phyloP scores from a whole-genome alignment of 768 basidiomycete genomes.

The Lyophyllum shimeji region DNA sequence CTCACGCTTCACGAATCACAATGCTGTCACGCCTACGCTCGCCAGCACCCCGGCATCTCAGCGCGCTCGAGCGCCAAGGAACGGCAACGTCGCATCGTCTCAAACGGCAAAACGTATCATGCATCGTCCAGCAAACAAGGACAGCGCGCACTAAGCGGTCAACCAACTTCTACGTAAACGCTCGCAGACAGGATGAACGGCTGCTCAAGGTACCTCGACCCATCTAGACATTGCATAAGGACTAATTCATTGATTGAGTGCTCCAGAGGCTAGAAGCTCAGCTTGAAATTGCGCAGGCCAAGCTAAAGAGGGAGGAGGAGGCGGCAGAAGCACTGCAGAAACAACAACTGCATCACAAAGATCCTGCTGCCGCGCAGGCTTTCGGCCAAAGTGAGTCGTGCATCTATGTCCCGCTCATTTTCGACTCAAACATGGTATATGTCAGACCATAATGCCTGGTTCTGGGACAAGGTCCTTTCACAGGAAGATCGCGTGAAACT shows the following conservation, averaged over 20 bases:
- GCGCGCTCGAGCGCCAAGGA: conserved; percentile 2
- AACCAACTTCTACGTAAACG: conserved; percentile 20
- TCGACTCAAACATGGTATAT: not conserved
- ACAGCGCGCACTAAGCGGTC: conserved; percentile 21
- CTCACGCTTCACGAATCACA: too few relatives aligned
- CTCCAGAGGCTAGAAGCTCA: conserved; percentile 29
- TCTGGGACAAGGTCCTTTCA: conserved; percentile 29
- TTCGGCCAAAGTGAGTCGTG: not conserved
- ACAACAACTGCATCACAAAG: conserved; percentile 11
- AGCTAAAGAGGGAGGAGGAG: conserved; percentile 25
- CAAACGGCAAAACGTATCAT: conserved; percentile 2
- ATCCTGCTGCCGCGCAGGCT: conserved; percentile 1
- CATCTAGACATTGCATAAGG: not conserved
- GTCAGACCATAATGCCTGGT: conserved; percentile 19
- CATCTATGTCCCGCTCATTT: too few relatives aligned
- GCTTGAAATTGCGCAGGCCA: conserved; percentile 22
- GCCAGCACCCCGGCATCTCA: not conserved
- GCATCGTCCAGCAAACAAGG: conserved; percentile 15
- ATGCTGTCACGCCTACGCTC: conserved; percentile 8
- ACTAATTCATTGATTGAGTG: conserved; percentile 5
- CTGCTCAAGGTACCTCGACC: conserved; percentile 22
- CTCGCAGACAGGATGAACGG: conserved; percentile 24
- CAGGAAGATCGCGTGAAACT: conserved; percentile 27
- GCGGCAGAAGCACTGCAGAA: conserved; percentile 18
- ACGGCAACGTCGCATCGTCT: not conserved